These are phyloP conservation scores for Sporothrix pseudoabietina DNA, from an alignment of 2,329 filamentous ascomycete genomes.

Conservation along the genomic window DNA sequence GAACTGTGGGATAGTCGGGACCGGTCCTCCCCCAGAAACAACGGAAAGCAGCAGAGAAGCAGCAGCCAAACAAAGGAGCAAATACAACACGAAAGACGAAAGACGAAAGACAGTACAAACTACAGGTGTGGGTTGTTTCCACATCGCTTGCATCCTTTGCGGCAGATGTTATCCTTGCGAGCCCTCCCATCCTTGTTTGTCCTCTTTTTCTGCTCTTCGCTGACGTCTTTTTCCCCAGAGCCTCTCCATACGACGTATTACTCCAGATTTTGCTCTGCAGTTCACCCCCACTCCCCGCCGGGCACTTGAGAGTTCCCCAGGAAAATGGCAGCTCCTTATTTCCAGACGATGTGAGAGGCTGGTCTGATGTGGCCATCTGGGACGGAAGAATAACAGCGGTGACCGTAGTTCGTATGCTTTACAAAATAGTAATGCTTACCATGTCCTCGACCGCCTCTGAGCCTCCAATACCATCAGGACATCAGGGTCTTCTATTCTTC, in stretches of 20 bases:
- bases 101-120: too few relatives aligned
- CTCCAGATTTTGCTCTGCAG: not conserved
- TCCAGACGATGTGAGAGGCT: not conserved
- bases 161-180: slow-evolving; percentile 11
- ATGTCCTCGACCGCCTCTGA: not conserved
- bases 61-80: not conserved
- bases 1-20: not conserved
- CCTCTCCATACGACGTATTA: not conserved
- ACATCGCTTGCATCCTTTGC: slow-evolving; percentile 12
- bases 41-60: not conserved
- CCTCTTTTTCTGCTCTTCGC: not conserved
- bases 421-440: not conserved
- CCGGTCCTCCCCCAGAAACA: not conserved
- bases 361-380: not conserved
- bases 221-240: not conserved
- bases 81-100: not conserved
- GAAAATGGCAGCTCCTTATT: not conserved
- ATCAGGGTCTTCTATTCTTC: not conserved
- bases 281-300: not conserved
- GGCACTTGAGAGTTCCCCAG: not conserved
- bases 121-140: not conserved
- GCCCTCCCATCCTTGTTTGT: not conserved
- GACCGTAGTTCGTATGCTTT: not conserved
- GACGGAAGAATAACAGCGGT: not conserved
- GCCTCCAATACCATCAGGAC: not conserved